Base-by-base conservation (phyloP, 2,329 filamentous ascomycete species). In the Microdochium paspali region DNA sequence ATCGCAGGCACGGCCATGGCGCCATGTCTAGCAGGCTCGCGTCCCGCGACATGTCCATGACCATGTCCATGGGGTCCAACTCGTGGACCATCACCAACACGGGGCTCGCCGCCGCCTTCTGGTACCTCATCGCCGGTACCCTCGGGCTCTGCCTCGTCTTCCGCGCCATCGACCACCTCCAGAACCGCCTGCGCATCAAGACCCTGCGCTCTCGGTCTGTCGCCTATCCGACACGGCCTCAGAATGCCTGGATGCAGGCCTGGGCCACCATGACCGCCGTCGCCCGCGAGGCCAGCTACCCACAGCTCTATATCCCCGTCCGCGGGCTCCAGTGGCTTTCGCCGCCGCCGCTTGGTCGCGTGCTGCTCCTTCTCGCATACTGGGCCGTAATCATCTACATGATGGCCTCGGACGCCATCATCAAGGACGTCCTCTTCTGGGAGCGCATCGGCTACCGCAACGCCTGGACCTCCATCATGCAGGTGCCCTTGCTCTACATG, bases 361-460 rank as follows among this genome's bases (percentile, higher is more conserved):
- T 77, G 5, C 57, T 82, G 12, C 56, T 77, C 24, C 62, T 84
- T 2, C 56, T 73, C 12, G 65, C 65, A 50, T 84, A 84, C 62
- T 82, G 78, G 77, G 70, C 73, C 32, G 65, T 82, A 50, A 65
- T 83, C 44, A 65, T 76, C 48, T 78, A 74, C 60, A 76, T 82
- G 68, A 77, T 80, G 71, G 65, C 67, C 2, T 66, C 68, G 51
- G 64, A 66, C 21, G 73, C 71, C 44, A 61, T 79, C 42, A 53
- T 71, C 42, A 56, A 72, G 24, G 79, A 82, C 52, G 69, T 67
- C 39, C 74, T 74, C 54, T 82, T 73, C 59, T 81, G 72, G 68
- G 82, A 85, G 60, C 78, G 80, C 50, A 76, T 85, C 48, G 82
- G 77, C 5, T 85, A 79, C 59, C 78, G 82, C 48, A 82, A 82